Percentiles rank a stretch among this genome's conserved stretches.
Evolutionary conservation across 2,329 filamentous ascomycete species (phyloP).

Genomic region (Ophiostoma ips): DNA sequence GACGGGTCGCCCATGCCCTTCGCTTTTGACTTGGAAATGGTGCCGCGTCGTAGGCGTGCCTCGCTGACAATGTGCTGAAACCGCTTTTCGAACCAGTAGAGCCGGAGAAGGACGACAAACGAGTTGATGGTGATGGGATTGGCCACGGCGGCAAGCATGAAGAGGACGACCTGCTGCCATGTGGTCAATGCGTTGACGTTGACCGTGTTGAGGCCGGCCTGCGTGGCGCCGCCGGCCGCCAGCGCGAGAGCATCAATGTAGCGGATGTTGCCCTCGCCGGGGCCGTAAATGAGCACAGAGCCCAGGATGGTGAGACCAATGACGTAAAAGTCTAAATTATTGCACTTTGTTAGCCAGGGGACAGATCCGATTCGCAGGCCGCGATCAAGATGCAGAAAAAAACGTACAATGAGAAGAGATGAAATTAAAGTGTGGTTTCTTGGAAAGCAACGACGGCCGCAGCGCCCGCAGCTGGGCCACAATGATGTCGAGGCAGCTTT

Average conservation of each 20-base stretch:
- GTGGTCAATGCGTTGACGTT: slow-evolving; percentile 54
- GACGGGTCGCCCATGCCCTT: slow-evolving; percentile 30
- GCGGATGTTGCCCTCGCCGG: slow-evolving; percentile 29
- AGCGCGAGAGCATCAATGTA: slow-evolving; percentile 91
- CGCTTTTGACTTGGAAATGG: slow-evolving; percentile 47
- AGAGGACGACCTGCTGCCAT: slow-evolving; percentile 62
- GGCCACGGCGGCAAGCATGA: slow-evolving; percentile 55
- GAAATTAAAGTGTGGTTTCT: slow-evolving; percentile 62
- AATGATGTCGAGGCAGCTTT: slow-evolving; percentile 13
- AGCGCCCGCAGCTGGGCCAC: slow-evolving; percentile 33
- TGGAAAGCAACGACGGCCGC: slow-evolving; percentile 43
- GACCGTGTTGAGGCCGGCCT: slow-evolving; percentile 80
- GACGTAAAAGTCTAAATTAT: slow-evolving; percentile 46
- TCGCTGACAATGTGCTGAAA: slow-evolving; percentile 76
- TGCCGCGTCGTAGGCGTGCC: slow-evolving; percentile 50
- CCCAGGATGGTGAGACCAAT: slow-evolving; percentile 57
- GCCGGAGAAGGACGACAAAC: slow-evolving; percentile 75
- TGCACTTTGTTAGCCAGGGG: neutral
- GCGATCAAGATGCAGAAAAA: slow-evolving; percentile 10
- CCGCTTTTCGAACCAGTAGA: slow-evolving; percentile 97
- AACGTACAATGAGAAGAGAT: slow-evolving; percentile 63
- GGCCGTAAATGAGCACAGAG: slow-evolving; percentile 62
- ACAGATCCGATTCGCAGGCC: neutral
- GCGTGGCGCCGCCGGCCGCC: slow-evolving; percentile 71
- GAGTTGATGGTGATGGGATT: slow-evolving; percentile 78